Conservation (phyloP, 139 green algal species). For the Chlamydomonas incerta region DNA sequence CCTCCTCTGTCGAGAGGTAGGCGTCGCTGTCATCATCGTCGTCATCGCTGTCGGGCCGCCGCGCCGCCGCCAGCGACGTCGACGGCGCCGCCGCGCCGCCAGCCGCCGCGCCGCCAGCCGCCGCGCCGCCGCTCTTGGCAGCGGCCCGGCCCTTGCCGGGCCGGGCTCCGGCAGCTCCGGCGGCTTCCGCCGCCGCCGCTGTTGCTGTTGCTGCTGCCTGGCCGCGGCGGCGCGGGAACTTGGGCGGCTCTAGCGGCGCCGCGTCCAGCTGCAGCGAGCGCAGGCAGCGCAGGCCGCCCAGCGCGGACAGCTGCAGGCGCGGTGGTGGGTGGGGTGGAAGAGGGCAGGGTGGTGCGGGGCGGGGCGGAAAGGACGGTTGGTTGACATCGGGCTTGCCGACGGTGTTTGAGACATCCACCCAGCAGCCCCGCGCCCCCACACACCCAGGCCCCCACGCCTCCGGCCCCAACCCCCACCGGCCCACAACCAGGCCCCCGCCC, state of each 20-base stretch:
- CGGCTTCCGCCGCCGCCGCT: background rate
- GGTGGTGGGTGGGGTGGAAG: background rate
- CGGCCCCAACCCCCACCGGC: background rate
- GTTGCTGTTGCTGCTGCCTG: no score
- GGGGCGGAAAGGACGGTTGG: no score
- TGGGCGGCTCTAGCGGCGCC: conserved; percentile 11
- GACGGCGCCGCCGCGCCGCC: background rate
- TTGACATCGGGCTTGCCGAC: no score
- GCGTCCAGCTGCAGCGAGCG: conserved; percentile 28
- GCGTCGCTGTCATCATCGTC: conserved; percentile 22
- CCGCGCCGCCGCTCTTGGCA: background rate
- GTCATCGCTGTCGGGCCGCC: no score
- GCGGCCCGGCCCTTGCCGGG: no score
- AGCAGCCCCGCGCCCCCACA: background rate
- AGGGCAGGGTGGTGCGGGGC: background rate
- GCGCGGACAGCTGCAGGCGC: conserved; percentile 23
- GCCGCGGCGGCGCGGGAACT: no score
- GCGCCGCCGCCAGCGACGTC: no score
- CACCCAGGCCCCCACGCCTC: background rate
- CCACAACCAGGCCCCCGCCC: background rate
- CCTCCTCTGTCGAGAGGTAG: conserved; percentile 21
- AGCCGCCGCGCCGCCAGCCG: no score
- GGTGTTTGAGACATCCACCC: no score
- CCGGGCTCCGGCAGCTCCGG: background rate
- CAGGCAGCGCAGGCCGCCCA: conserved; percentile 7